Percentiles rank a stretch among this genome's conserved stretches.
Evolutionary conservation across 2,329 filamentous ascomycete species (phyloP).

Genomic region (Pseudofabraea citricarpa): DNA sequence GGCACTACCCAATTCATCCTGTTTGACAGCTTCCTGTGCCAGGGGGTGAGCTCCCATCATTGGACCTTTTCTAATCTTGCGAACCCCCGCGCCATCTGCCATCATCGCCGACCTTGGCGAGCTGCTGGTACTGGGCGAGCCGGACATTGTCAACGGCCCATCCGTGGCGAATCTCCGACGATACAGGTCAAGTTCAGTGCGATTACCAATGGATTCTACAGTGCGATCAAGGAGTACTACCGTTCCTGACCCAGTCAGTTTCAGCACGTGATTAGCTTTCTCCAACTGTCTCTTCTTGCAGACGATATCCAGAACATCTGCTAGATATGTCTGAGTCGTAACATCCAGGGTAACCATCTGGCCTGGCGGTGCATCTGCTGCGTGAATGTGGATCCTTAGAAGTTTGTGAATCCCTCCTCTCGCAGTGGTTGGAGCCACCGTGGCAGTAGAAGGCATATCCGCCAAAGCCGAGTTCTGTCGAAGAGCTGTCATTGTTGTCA

Average conservation of each 20-base stretch:
- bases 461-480: constrained; percentile 49
- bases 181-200: constrained; percentile 70
- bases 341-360: constrained; percentile 70
- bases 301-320: constrained; percentile 73
- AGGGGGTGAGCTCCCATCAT: constrained; percentile 61
- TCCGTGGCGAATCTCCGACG: constrained; percentile 72
- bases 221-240: constrained; percentile 73
- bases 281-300: constrained; percentile 75
- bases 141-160: constrained; percentile 61
- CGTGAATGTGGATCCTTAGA: constrained; percentile 66
- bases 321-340: constrained; percentile 78
- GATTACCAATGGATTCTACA: constrained; percentile 72
- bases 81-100: constrained; percentile 35
- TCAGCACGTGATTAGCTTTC: constrained; percentile 74
- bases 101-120: constrained; percentile 60
- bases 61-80: constrained; percentile 47
- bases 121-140: constrained; percentile 60
- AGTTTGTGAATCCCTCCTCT: constrained; percentile 63
- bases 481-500: constrained; percentile 50
- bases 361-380: constrained; percentile 65
- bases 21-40: constrained; percentile 56
- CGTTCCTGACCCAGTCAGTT: constrained; percentile 68
- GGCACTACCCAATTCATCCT: constrained; percentile 51
- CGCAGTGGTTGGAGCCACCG: constrained; percentile 31
- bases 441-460: constrained; percentile 46